phyloP scores from a whole-genome alignment of 805 yeast species.

The Priceomyces carsonii region DNA sequence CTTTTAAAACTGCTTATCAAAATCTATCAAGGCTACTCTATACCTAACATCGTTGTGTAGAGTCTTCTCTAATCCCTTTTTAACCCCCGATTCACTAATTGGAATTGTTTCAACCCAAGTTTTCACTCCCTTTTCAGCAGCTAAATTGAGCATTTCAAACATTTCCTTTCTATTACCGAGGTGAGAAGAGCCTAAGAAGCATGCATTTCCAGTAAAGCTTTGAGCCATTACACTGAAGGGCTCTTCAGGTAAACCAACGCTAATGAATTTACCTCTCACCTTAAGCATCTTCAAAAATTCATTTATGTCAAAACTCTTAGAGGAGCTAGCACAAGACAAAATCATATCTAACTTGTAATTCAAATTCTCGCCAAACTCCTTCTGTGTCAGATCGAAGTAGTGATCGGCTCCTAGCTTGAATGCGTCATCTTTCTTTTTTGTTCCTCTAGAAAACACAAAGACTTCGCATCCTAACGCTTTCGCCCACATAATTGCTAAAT shows the following conservation, averaged over 20 bases:
- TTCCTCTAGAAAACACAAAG: slow-evolving; percentile 28
- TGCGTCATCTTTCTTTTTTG: slow-evolving; percentile 31
- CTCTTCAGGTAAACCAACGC: slow-evolving; percentile 52
- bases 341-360: slow-evolving; percentile 49
- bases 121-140: slow-evolving; percentile 35
- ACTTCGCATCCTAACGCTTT: slow-evolving; percentile 57
- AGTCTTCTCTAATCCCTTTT: slow-evolving; percentile 35
- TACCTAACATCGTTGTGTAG: slow-evolving; percentile 36
- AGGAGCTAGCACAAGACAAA: slow-evolving; percentile 52
- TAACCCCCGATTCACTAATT: slow-evolving; percentile 32
- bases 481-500: slow-evolving; percentile 59
- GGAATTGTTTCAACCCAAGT: slow-evolving; percentile 38
- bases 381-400: slow-evolving; percentile 50
- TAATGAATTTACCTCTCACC: slow-evolving; percentile 24
- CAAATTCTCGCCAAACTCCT: slow-evolving; percentile 35
- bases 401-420: slow-evolving; percentile 30
- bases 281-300: slow-evolving; percentile 39
- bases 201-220: slow-evolving; percentile 26
- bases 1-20: slow-evolving; percentile 35
- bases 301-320: slow-evolving; percentile 50
- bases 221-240: slow-evolving; percentile 23
- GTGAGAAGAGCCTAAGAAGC: slow-evolving; percentile 29
- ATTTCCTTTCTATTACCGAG: slow-evolving; percentile 40
- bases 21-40: slow-evolving; percentile 61
- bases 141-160: slow-evolving; percentile 37